These are phyloP conservation scores for Coniochaeta prunicola DNA, from an alignment of 2,329 filamentous ascomycete genomes.

Conservation along the genomic window DNA sequence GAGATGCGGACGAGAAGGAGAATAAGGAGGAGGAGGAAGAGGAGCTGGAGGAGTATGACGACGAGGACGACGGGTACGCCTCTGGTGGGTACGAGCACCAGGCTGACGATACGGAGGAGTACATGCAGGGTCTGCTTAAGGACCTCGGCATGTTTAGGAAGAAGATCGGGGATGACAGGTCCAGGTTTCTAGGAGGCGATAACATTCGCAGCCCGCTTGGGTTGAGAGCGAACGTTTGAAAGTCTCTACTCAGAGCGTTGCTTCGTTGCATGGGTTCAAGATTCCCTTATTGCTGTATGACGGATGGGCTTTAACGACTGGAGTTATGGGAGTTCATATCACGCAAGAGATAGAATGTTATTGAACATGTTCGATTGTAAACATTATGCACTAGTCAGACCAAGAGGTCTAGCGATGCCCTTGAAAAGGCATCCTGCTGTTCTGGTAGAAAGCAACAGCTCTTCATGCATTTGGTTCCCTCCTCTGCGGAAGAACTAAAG, in stretches of 20 bases:
- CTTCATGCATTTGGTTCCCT: background rate
- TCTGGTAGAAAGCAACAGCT: background rate
- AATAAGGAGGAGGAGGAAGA: constrained; percentile 19
- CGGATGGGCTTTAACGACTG: background rate
- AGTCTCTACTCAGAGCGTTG: background rate
- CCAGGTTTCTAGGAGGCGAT: constrained; percentile 61
- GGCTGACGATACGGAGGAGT: constrained; percentile 65
- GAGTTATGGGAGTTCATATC: background rate
- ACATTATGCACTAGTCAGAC: background rate
- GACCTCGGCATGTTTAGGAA: constrained; percentile 74
- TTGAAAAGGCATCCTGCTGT: background rate
- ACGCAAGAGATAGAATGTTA: background rate
- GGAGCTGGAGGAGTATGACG: constrained; percentile 23
- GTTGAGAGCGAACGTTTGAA: constrained; percentile 31
- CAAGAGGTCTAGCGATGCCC: background rate
- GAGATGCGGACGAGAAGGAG: constrained; percentile 21
- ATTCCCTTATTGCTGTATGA: background rate
- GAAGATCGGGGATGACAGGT: constrained; percentile 79
- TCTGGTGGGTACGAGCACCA: constrained; percentile 43
- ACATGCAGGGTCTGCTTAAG: constrained; percentile 75
- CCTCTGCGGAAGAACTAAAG: background rate
- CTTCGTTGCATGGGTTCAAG: background rate
- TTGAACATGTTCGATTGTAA: background rate
- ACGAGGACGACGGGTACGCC: constrained; percentile 51
- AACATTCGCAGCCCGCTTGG: constrained; percentile 45